Percentiles rank a stretch among this genome's conserved stretches.
phyloP scores from a whole-genome alignment of 306 rosid species.

The Dryas octopetala region DNA sequence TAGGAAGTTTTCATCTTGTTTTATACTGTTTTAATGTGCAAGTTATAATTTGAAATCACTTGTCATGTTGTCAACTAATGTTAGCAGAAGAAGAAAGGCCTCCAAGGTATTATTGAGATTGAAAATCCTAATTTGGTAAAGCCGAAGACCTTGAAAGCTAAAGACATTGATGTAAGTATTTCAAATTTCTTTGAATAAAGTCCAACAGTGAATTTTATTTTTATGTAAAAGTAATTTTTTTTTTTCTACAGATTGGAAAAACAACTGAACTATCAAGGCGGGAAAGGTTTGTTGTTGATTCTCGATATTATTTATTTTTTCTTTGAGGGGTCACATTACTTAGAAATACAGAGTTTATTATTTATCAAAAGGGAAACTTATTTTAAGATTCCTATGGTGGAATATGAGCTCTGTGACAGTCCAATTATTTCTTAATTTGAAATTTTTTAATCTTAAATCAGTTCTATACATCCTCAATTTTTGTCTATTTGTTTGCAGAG shows the following conservation, averaged over 20 bases:
- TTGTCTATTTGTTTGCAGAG: slow-evolving; percentile 45
- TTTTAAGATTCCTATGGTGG: not conserved
- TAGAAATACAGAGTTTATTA: not conserved
- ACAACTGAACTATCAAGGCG: slow-evolving; percentile 94
- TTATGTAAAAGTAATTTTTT: slow-evolving; percentile 8
- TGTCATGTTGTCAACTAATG: slow-evolving; percentile 24
- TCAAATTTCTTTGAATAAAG: slow-evolving; percentile 9
- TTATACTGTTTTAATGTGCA: slow-evolving; percentile 11
- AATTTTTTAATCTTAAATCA: not conserved
- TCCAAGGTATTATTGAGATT: slow-evolving; percentile 81
- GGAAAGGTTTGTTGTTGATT: slow-evolving; percentile 57
- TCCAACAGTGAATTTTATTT: slow-evolving; percentile 5
- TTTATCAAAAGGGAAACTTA: not conserved
- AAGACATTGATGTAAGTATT: slow-evolving; percentile 70
- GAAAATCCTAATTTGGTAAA: slow-evolving; percentile 91
- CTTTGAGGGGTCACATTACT: not conserved
- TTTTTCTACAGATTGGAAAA: slow-evolving; percentile 54
- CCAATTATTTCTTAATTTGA: not conserved
- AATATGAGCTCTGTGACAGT: not conserved
- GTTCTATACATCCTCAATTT: not conserved
- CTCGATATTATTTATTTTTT: not conserved
- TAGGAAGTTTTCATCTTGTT: slow-evolving; percentile 10
- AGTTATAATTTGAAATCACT: not conserved
- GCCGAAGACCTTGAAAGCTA: slow-evolving; percentile 70
- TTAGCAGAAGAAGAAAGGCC: slow-evolving; percentile 74